These are phyloP conservation scores for Rhizoclosmatium sp. DNA, from an alignment of 192 early-diverging fungal species.

Conservation along the genomic window DNA sequence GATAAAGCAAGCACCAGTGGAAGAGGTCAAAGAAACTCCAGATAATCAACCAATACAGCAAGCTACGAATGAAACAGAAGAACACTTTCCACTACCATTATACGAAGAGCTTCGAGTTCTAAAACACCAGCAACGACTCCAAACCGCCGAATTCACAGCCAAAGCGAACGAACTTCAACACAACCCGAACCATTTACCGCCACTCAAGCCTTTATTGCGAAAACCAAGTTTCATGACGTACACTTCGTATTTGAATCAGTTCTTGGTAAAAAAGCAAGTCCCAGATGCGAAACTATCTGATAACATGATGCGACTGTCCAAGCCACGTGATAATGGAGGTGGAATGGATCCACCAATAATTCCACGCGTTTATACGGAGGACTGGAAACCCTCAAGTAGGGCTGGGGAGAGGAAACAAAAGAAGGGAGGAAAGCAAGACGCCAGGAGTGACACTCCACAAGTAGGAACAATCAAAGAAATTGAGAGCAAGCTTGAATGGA, in stretches of 20 bases:
- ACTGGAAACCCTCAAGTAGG: neutral
- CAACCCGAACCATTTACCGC: neutral
- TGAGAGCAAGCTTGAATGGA: neutral
- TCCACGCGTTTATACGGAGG: constrained; percentile 8
- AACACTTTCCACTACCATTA: neutral
- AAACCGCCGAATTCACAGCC: neutral
- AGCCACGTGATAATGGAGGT: neutral
- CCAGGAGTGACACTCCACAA: neutral
- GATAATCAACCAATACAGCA: neutral
- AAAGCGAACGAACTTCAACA: no score
- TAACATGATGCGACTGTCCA: neutral
- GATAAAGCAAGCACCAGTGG: neutral
- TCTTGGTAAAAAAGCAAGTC: constrained; percentile 5
- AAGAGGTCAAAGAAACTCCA: neutral
- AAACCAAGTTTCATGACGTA: neutral
- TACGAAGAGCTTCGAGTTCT: neutral
- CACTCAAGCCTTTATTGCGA: neutral
- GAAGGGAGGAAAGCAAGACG: no score
- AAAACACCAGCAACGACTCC: neutral
- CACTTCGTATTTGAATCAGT: neutral
- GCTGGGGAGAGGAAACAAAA: neutral
- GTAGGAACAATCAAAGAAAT: neutral
- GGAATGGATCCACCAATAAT: constrained; percentile 1
- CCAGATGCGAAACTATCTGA: no score
- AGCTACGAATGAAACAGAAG: no score